These are phyloP conservation scores for Podosphaera leucotricha DNA, from an alignment of 2,329 filamentous ascomycete genomes.

Conservation along the genomic window DNA sequence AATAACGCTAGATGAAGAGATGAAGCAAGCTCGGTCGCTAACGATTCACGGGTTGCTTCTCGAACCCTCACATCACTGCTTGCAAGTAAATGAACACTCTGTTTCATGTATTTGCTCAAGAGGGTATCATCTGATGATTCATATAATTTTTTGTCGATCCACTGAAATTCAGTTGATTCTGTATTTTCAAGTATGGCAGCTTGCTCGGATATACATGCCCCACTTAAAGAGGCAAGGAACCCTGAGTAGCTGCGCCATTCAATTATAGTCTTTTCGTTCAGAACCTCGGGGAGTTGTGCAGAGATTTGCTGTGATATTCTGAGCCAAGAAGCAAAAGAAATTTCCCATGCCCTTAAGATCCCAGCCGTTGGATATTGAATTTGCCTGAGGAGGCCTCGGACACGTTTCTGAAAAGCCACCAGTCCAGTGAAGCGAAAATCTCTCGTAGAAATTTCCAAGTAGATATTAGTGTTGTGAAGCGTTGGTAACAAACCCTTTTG, in stretches of 20 bases:
- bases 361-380: conserved; percentile 39
- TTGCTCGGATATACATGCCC: conserved; percentile 38
- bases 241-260: conserved; percentile 50
- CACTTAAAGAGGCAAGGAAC: conserved; percentile 41
- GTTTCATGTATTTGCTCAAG: conserved; percentile 33
- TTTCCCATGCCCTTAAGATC: conserved; percentile 44
- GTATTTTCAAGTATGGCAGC: conserved; percentile 31
- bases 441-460: conserved; percentile 36
- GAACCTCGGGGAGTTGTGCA: conserved; percentile 22
- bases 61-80: conserved; percentile 39
- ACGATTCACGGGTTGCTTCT: conserved; percentile 41
- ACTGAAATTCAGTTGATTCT: conserved; percentile 29
- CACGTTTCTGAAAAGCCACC: conserved; percentile 45
- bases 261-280: conserved; percentile 31
- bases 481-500: conserved; percentile 27
- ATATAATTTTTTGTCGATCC: conserved; percentile 32
- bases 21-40: conserved; percentile 40
- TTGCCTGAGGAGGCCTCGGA: conserved; percentile 32
- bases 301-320: conserved; percentile 39
- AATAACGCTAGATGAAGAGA: conserved; percentile 38
- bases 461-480: conserved; percentile 35
- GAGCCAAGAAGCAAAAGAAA: conserved; percentile 40
- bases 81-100: conserved; percentile 40
- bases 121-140: conserved; percentile 37
- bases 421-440: conserved; percentile 43